phyloP scores from a whole-genome alignment of 169 alveolate species.

The Theileria annulata region DNA sequence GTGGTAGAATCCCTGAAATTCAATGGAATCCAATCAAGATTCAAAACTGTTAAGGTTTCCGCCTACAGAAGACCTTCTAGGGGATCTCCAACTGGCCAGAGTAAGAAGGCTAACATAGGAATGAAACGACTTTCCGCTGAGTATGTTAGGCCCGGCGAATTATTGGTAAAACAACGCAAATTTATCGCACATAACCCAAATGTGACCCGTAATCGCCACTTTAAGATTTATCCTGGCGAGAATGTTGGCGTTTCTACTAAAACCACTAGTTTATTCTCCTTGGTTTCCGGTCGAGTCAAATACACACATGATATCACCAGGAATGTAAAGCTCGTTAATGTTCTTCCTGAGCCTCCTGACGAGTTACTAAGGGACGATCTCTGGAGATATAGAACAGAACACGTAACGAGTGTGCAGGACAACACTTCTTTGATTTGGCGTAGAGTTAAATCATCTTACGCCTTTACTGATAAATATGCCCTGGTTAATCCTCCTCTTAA shows the following conservation, averaged over 20 bases:
- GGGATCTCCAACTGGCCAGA: constrained; percentile 86
- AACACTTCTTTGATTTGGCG: constrained; percentile 74
- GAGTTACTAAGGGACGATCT: constrained; percentile 80
- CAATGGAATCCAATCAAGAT: constrained; percentile 63
- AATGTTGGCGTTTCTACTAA: constrained; percentile 72
- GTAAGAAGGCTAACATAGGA: constrained; percentile 84
- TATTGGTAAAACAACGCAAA: constrained; percentile 78
- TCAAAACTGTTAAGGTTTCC: constrained; percentile 81
- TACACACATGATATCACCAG: constrained; percentile 80
- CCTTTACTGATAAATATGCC: constrained; percentile 10
- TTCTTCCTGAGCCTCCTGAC: constrained; percentile 83
- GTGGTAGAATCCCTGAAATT: constrained; percentile 22
- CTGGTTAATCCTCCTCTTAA: constrained; percentile 74
- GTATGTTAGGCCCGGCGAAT: constrained; percentile 78
- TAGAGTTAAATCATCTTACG: constrained; percentile 68
- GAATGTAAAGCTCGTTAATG: constrained; percentile 79
- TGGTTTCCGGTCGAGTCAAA: constrained; percentile 82
- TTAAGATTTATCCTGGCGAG: constrained; percentile 82
- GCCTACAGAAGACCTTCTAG: constrained; percentile 84
- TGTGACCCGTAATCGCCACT: constrained; percentile 73
- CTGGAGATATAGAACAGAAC: constrained; percentile 88
- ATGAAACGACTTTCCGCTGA: constrained; percentile 81
- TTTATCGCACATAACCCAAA: constrained; percentile 75
- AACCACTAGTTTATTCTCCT: constrained; percentile 73
- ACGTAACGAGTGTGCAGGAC: constrained; percentile 81